Base-by-base conservation (phyloP, 2,329 filamentous ascomycete species). In the Epichloe sp. region DNA sequence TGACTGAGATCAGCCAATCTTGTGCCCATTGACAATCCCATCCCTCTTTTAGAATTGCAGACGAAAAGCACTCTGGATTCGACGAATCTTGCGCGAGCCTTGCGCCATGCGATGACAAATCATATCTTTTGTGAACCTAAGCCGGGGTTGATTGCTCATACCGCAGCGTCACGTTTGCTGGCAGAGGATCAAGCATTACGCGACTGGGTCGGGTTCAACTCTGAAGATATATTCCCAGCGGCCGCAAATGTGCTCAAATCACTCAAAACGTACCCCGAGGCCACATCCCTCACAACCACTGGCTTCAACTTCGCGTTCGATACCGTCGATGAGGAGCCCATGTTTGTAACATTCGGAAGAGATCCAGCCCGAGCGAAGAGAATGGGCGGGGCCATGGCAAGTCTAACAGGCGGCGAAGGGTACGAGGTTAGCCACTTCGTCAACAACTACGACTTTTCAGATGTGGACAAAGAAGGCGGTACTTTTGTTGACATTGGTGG, bases 401-500 rank as follows among this genome's bases (percentile, higher is more conserved):
- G 70, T 48, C 64, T 81, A 48, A 76, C 74, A 0, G 72, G 70
- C 2, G 77, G 75, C 51, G 75, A 79, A 56, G 78, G 78, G 0
- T 79, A 79, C 56, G 75, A 79, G 55, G 58, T 79, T 4, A 63
- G 63, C 23, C 70, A 79, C 55, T 67, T 82, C 10, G 67, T 79
- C 2, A 64, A 77, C 38, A 74, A 71, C 43, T 81, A 76, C 56
- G 73, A 80, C 57, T 74, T 82, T 57, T 62, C 68, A 1, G 68
- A 67, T 1, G 61, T 80, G 2, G 67, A 78, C 48, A 62, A 62
- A 0, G 58, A 53, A 1, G 62, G 63, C 5, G 78, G 72, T 3
- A 77, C 69, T 0, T 63, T 83, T 40, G 77, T 83, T 4, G 79
- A 83, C 50, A 58, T 80, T 14, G 79, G 80, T 10, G 79, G 80